A percentile compares a stretch with the other conserved stretches of the same genome.
These are phyloP conservation scores for Corylus americana DNA, from an alignment of 306 rosid genomes.

Conservation along the genomic window DNA sequence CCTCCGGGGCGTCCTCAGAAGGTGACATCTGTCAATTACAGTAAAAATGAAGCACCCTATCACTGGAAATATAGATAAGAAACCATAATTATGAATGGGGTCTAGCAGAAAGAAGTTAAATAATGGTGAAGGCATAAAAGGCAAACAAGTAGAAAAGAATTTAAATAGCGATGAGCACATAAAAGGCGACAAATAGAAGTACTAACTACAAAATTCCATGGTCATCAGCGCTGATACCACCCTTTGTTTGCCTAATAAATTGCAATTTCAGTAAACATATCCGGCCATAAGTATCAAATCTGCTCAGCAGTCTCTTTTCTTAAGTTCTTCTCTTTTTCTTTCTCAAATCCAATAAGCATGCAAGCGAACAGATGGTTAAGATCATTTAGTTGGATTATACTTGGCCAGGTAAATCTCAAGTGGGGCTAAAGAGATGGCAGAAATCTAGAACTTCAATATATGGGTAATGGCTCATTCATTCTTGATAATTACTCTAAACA, in stretches of 20 bases:
- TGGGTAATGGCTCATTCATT: neutral
- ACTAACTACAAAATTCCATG: neutral
- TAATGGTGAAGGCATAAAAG: neutral
- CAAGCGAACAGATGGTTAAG: slow-evolving; percentile 13
- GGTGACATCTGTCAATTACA: slow-evolving; percentile 68
- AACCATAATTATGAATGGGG: neutral
- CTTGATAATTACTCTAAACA: neutral
- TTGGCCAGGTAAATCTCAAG: neutral
- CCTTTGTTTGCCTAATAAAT: neutral
- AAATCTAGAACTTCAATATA: neutral
- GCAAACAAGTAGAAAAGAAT: neutral
- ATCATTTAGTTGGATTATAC: slow-evolving; percentile 4
- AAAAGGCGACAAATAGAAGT: neutral
- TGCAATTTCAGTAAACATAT: neutral
- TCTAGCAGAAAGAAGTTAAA: neutral
- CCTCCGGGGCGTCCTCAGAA: slow-evolving; percentile 80
- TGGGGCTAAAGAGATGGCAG: neutral
- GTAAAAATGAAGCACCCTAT: slow-evolving; percentile 25
- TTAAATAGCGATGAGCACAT: neutral
- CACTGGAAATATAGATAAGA: slow-evolving; percentile 18
- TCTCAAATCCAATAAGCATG: neutral
- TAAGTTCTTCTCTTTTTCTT: neutral
- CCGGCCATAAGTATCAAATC: neutral
- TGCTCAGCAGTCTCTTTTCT: neutral
- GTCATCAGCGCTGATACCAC: neutral